Percentiles rank a stretch among this genome's conserved stretches.
These are phyloP conservation scores for Gypsophila paniculata DNA, from an alignment of 179 eudicot genomes.

Conservation along the genomic window DNA sequence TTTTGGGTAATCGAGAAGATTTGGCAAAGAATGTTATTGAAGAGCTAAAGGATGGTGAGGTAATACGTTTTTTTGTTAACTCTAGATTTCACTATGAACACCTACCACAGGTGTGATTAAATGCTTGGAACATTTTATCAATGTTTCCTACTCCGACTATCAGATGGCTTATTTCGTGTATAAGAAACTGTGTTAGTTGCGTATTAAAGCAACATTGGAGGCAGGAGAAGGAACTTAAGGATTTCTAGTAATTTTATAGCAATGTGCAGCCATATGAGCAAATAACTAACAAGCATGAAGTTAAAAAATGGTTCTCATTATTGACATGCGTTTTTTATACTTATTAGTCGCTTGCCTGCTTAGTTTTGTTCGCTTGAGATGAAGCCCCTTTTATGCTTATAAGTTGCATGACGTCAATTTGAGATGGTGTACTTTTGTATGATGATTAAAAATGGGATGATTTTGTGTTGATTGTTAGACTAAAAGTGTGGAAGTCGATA, in stretches of 20 bases:
- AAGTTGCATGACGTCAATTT: neutral
- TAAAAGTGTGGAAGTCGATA: neutral
- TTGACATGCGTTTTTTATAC: too few relatives aligned
- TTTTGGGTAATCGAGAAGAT: conserved; percentile 94
- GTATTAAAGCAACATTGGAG: neutral
- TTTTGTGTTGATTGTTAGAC: neutral
- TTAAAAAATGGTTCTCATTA: too few relatives aligned
- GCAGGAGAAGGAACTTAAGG: neutral
- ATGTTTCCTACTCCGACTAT: conserved; percentile 8
- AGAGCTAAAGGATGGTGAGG: conserved; percentile 88
- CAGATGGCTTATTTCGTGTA: neutral
- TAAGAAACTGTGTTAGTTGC: neutral
- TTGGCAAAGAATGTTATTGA: conserved; percentile 80
- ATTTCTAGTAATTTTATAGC: too few relatives aligned
- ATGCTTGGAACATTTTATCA: neutral
- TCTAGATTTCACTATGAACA: neutral
- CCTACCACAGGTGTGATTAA: neutral
- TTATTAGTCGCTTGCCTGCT: too few relatives aligned
- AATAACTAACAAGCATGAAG: too few relatives aligned
- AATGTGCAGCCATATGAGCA: too few relatives aligned
- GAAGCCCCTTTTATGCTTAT: too few relatives aligned
- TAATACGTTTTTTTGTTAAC: conserved; percentile 19
- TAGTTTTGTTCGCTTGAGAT: too few relatives aligned
- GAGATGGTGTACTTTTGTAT: neutral
- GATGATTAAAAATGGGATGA: neutral